Evolutionary conservation across 345 rosid genomes (phyloP).

Genomic region (Arabis hirsuta): DNA sequence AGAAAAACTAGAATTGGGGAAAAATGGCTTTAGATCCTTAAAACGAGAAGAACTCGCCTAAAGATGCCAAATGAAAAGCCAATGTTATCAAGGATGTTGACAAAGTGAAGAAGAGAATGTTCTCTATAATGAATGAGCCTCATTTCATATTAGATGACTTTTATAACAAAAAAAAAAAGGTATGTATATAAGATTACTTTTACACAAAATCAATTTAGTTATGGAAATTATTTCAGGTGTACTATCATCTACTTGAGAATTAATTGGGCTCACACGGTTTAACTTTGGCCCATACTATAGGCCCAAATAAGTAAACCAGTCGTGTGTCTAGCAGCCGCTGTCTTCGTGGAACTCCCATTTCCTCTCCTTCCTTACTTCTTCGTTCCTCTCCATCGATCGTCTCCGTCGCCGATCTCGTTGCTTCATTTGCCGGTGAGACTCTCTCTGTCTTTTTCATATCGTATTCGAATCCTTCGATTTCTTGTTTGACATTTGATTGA

Average conservation of each 20-base stretch:
- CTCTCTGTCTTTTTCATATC: background rate
- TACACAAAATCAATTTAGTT: too few species aligned
- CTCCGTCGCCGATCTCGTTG: constrained; percentile 43
- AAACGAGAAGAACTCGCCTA: too few species aligned
- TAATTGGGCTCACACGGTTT: background rate
- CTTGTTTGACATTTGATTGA: constrained; percentile 25
- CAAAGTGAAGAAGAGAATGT: too few species aligned
- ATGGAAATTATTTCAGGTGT: too few species aligned
- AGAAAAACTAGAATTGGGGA: too few species aligned
- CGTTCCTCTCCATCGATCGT: constrained; percentile 32
- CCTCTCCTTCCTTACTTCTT: constrained; percentile 38
- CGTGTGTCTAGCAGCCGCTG: constrained; percentile 44
- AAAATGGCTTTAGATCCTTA: too few species aligned
- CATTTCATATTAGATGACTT: too few species aligned
- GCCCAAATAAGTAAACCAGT: constrained; percentile 28
- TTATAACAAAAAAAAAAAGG: too few species aligned
- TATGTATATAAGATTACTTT: too few species aligned
- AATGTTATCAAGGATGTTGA: too few species aligned
- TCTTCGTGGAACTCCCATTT: constrained; percentile 47
- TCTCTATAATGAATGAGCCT: too few species aligned
- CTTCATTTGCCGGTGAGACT: constrained; percentile 40
- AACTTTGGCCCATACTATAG: constrained; percentile 25
- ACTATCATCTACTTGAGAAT: background rate
- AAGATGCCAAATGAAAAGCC: too few species aligned
- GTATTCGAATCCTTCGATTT: constrained; percentile 19